Evolutionary conservation across 1,284 basidiomycete species (phyloP), one percentile per base, ranked within the genome.

Genomic region (Cryptococcus sp.): DNA sequence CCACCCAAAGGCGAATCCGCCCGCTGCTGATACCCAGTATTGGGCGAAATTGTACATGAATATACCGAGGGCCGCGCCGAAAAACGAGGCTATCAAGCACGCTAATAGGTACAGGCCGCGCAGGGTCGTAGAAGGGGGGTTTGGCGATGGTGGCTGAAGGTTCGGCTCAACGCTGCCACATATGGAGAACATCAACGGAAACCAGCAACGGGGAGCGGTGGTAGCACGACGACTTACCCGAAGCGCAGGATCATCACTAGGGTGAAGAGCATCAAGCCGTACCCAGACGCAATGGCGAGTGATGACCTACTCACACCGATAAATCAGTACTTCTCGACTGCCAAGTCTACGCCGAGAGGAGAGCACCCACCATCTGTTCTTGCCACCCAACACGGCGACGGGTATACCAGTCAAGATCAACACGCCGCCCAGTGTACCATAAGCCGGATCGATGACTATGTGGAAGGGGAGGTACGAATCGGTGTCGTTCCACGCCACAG

Each of bases 91-190:
- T 53, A 95, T 84, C 17, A 85, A 80, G 56, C 84, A 87, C 1
- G 93, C 87, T 19, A 97, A 84, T 15, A 96, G 87, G 79, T 94
- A 97, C 75, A 96, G 85, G 48, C 93, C 94, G 35, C 91, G 86
- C 19, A 93, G 81, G 3, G 88, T 88, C 58, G 82, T 82, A 47
- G 77, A 85, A 1, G 94, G 94, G 0, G 90, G 87, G 64, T 91
- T 88, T 65, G 94, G 82, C 22, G 91, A 88, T 0, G 74, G 74
- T 5, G 86, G 84, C 44, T 70, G 66, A 1, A 78, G 62, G 11
- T 70, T 65, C 3, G 72, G 75, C 38, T 73, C 53, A 35, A 78
- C 74, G 19, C 75, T 77, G 57, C 22, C 27, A 20, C 38, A 38
- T 56, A 17, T 3, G 15, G 38, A 27, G 44, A 41, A 38, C 15